phyloP scores from a whole-genome alignment of 805 yeast genomes.

The Yarrowia sp. region DNA sequence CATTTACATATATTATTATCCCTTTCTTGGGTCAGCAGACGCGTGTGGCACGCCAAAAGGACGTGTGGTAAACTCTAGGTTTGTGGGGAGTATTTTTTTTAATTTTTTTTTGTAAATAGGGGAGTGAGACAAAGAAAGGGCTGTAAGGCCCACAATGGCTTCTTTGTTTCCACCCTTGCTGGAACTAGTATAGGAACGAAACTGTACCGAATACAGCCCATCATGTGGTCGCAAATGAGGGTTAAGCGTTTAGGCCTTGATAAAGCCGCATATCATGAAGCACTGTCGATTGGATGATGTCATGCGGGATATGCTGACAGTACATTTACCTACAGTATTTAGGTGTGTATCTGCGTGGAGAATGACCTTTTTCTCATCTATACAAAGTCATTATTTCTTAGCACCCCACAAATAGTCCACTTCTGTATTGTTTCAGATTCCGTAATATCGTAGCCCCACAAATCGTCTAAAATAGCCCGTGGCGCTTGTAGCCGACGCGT shows the following conservation, averaged over 20 bases:
- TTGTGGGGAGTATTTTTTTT: background rate
- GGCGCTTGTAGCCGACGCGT: no score
- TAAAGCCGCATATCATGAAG: background rate
- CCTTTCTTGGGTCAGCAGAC: background rate
- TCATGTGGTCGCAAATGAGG: background rate
- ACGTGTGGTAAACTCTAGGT: background rate
- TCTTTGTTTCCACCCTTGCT: background rate
- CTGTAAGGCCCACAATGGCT: background rate
- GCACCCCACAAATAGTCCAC: no score
- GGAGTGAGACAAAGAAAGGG: background rate
- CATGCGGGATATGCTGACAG: no score
- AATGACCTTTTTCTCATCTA: no score
- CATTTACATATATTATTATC: background rate
- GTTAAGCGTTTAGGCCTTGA: no score
- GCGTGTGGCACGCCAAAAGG: background rate
- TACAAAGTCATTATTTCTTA: no score
- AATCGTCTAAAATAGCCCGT: no score
- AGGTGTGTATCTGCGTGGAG: no score
- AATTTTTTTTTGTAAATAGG: background rate
- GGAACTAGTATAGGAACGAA: no score
- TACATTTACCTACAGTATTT: no score
- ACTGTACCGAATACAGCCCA: background rate
- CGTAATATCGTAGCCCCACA: no score
- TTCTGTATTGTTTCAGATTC: no score
- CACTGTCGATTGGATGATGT: background rate